These are phyloP conservation scores for Podospora pseudoanserina DNA, from an alignment of 495 filamentous ascomycete genomes.

Conservation along the genomic window DNA sequence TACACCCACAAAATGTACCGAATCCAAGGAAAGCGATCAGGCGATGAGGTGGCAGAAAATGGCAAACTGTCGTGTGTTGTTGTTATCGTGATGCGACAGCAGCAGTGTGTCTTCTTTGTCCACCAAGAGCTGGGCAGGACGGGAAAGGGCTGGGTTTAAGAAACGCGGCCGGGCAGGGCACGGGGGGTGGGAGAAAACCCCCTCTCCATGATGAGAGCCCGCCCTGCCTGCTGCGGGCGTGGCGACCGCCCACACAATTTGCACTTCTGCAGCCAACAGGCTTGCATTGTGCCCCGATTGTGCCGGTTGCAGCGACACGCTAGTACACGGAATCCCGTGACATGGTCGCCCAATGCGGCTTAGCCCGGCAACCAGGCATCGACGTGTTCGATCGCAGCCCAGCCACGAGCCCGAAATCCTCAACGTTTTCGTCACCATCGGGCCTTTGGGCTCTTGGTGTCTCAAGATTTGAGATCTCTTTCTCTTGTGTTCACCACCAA, in stretches of 20 bases:
- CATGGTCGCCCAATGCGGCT: slow-evolving; percentile 5
- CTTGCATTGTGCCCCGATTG: slow-evolving; percentile 16
- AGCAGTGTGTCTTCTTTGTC: background rate
- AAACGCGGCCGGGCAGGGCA: slow-evolving; percentile 18
- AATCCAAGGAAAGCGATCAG: background rate
- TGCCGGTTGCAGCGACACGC: slow-evolving; percentile 26
- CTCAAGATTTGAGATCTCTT: background rate
- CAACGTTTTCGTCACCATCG: background rate
- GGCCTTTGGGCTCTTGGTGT: background rate
- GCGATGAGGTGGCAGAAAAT: background rate
- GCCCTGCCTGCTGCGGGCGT: slow-evolving; percentile 19
- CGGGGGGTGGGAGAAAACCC: slow-evolving; percentile 16
- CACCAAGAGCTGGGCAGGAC: slow-evolving; percentile 20
- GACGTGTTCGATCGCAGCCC: slow-evolving; percentile 6
- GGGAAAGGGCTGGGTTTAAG: slow-evolving; percentile 22
- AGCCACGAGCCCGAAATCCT: slow-evolving; percentile 8
- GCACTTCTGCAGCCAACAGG: slow-evolving; percentile 19
- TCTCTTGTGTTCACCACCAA: background rate
- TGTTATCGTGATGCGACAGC: background rate
- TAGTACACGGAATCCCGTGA: slow-evolving; percentile 36
- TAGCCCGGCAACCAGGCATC: slow-evolving; percentile 14
- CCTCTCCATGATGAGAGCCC: slow-evolving; percentile 13
- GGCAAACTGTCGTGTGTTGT: slow-evolving; percentile 10
- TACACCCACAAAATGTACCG: background rate
- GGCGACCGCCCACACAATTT: slow-evolving; percentile 13